Evolutionary conservation across 495 filamentous ascomycete species (phyloP).

Genomic region (Annulohypoxylon bovei): DNA sequence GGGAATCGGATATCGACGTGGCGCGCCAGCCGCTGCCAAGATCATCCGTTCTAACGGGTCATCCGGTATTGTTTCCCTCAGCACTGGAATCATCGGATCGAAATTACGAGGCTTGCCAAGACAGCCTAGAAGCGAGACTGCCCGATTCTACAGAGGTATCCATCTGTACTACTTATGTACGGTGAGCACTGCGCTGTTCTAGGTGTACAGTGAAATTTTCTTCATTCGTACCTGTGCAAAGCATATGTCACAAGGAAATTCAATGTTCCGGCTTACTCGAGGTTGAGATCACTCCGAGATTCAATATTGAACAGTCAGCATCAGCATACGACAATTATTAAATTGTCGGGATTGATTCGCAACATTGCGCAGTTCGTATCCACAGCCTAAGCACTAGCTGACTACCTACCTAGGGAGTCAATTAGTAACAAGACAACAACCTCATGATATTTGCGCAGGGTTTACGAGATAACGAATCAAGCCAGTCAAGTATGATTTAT

Average conservation of each 20-base stretch:
- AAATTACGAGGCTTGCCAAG: conserved; percentile 28
- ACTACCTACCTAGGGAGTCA: too few relatives aligned
- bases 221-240: conserved; percentile 9
- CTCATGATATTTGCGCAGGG: neutral
- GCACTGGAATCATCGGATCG: conserved; percentile 20
- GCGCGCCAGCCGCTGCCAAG: conserved; percentile 33
- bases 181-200: conserved; percentile 9
- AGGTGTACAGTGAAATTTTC: neutral
- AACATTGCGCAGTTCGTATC: neutral
- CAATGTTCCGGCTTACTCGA: neutral
- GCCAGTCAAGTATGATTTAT: neutral
- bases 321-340: neutral
- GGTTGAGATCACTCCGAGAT: neutral
- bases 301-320: neutral
- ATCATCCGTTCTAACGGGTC: conserved; percentile 21
- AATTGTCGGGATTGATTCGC: neutral
- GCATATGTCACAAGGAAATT: conserved; percentile 6
- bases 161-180: neutral
- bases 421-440: neutral
- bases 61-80: conserved; percentile 21
- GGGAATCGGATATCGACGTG: conserved; percentile 19
- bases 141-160: conserved; percentile 11
- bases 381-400: neutral
- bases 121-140: conserved; percentile 9
- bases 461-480: neutral